phyloP scores from a whole-genome alignment of 495 filamentous ascomycete species.

The Pyronema omphalodes region DNA sequence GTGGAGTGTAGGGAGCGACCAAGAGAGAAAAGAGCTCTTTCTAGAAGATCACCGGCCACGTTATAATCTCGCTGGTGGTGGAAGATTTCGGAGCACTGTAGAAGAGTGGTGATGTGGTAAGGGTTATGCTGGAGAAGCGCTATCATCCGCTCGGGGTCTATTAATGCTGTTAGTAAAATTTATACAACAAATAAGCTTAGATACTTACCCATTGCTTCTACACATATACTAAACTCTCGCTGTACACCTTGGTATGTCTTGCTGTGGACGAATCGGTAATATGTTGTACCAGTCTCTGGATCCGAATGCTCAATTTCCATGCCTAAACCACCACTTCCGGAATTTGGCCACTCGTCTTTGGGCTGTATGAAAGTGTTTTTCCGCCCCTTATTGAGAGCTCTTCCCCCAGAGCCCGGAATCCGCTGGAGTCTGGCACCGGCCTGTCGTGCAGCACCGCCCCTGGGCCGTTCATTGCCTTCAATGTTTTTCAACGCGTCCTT shows the following conservation, averaged over 20 bases:
- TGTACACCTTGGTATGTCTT: slow-evolving; percentile 60
- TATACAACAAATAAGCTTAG: not conserved
- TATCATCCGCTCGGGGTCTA: slow-evolving; percentile 33
- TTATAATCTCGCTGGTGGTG: slow-evolving; percentile 76
- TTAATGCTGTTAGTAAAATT: slow-evolving; percentile 8
- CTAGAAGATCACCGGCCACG: slow-evolving; percentile 68
- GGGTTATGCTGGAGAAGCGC: slow-evolving; percentile 50
- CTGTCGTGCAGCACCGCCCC: slow-evolving; percentile 34
- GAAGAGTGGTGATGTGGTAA: slow-evolving; percentile 82
- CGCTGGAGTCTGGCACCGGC: slow-evolving; percentile 5
- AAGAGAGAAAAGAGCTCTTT: slow-evolving; percentile 83
- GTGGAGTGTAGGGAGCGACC: slow-evolving; percentile 65
- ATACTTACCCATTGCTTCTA: slow-evolving; percentile 34
- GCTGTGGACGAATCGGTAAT: slow-evolving; percentile 64
- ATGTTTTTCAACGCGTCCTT: slow-evolving; percentile 52
- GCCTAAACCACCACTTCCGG: slow-evolving; percentile 58
- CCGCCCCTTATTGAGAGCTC: slow-evolving; percentile 27
- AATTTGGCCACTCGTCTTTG: slow-evolving; percentile 78
- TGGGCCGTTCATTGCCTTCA: slow-evolving; percentile 30
- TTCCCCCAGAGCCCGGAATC: not conserved
- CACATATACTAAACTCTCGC: slow-evolving; percentile 53
- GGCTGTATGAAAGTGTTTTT: slow-evolving; percentile 74
- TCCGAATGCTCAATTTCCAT: slow-evolving; percentile 38
- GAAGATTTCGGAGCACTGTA: slow-evolving; percentile 82
- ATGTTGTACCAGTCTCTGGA: slow-evolving; percentile 26